Conservation (phyloP, 2,329 filamentous ascomycete species). For the Cladophialophora psammophila region DNA sequence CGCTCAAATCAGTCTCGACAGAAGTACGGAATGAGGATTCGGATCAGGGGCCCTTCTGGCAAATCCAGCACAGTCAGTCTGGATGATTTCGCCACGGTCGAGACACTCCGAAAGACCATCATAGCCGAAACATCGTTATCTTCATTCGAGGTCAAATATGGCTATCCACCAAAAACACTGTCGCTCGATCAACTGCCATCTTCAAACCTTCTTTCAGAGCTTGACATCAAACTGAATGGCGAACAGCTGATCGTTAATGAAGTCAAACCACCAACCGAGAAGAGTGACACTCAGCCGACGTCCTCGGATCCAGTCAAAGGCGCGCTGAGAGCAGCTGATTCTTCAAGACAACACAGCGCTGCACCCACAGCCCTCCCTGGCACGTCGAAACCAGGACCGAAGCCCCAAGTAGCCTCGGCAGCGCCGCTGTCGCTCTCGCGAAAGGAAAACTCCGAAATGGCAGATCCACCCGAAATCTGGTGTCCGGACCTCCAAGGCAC, state of each 20-base stretch:
- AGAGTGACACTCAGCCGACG: slow-evolving; percentile 7
- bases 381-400: slow-evolving; percentile 13
- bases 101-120: slow-evolving; percentile 52
- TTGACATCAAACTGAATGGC: slow-evolving; percentile 69
- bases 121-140: slow-evolving; percentile 69
- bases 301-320: slow-evolving; percentile 2
- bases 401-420: slow-evolving; percentile 25
- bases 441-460: slow-evolving; percentile 53
- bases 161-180: slow-evolving; percentile 79
- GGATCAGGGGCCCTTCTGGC: slow-evolving; percentile 77
- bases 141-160: slow-evolving; percentile 80
- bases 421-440: slow-evolving; percentile 49
- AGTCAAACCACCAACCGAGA: slow-evolving; percentile 48
- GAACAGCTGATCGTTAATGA: slow-evolving; percentile 71
- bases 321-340: not conserved
- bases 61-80: slow-evolving; percentile 71
- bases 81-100: slow-evolving; percentile 66
- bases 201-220: slow-evolving; percentile 60
- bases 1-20: not conserved
- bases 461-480: slow-evolving; percentile 68
- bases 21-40: slow-evolving; percentile 68
- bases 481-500: slow-evolving; percentile 64
- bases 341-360: slow-evolving; percentile 11
- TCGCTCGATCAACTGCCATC: slow-evolving; percentile 62
- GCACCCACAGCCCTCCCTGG: slow-evolving; percentile 14